These are phyloP conservation scores for Pichia paraexigua DNA, from an alignment of 805 yeast genomes.

Conservation along the genomic window DNA sequence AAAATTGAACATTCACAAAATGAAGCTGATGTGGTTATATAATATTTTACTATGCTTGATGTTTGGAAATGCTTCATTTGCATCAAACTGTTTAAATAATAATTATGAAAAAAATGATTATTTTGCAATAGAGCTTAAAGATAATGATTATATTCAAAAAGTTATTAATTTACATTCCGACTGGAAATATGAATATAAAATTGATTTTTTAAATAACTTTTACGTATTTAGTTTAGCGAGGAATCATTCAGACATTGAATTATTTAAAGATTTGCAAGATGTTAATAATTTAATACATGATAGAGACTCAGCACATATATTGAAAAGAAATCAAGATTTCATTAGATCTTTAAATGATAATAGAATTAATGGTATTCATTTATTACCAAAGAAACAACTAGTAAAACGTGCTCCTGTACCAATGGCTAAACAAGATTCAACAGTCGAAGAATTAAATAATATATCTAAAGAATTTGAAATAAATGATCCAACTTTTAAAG, in stretches of 20 bases:
- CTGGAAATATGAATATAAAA: slow-evolving; percentile 57
- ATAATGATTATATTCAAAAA: slow-evolving; percentile 5
- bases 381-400: slow-evolving; percentile 46
- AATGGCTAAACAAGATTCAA: slow-evolving; percentile 39
- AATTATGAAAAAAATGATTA: slow-evolving; percentile 7
- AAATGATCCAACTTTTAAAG: slow-evolving; percentile 70
- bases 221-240: slow-evolving; percentile 57
- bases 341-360: slow-evolving; percentile 23
- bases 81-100: not conserved
- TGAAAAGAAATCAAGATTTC: slow-evolving; percentile 11
- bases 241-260: slow-evolving; percentile 25
- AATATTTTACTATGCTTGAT: not conserved
- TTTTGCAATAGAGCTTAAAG: slow-evolving; percentile 4
- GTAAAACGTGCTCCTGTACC: slow-evolving; percentile 53
- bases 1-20: not conserved
- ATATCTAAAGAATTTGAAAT: slow-evolving; percentile 52
- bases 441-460: slow-evolving; percentile 37
- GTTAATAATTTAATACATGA: slow-evolving; percentile 13
- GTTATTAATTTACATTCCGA: slow-evolving; percentile 34
- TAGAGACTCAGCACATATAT: not conserved
- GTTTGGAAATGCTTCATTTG: not conserved
- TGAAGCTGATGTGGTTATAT: not conserved
- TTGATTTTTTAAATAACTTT: slow-evolving; percentile 52
- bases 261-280: slow-evolving; percentile 31
- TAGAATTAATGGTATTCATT: slow-evolving; percentile 42